Base-by-base conservation (phyloP, 768 basidiomycete species). In the Russula vinacea region DNA sequence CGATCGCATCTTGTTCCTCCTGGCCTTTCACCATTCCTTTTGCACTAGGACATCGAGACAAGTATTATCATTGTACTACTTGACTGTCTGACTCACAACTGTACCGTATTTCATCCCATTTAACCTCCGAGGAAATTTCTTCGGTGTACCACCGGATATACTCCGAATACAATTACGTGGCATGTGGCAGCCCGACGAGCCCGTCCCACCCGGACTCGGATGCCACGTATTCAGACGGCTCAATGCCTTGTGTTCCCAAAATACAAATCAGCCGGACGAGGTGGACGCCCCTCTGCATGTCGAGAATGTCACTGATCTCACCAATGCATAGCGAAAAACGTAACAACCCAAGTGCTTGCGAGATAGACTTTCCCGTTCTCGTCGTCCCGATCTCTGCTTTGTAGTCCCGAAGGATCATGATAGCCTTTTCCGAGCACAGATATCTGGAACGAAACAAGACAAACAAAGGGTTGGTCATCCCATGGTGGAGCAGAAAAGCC, bases 271-370 rank as follows among this genome's bases (percentile, higher is more conserved):
- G n/a, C 78, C 92, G 77, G 71, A 99, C 90, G 69, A 98, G 71
- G 75, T 99, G 97, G 22, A 98, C 93, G 22, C 97, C 97, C 69
- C 93, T 95, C 69, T 98, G 95, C 52, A 95, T 90, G 70, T 83
- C 84, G 72, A 98, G 83, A 52, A 94, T 77, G 33, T 85, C 88
- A 74, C 90, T 92, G 72, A 94, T 87, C 76, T 90, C 76, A 7
- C 87, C 90, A 24, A 88, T 82, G 54, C 85, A 72, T 67, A 94
- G 79, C 2, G 76, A 83, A 74, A 82, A 95, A 94, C 5, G 89
- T 29, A 89, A 75, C 95, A 98, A 74, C 98, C 95, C 24, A 92
- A 95, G 73, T 96, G 82, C 56, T 78, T 68, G 13, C 72, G 71
- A 2, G 97, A 96, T 47, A 98, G 81, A 98, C 71, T 79, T 89